These are phyloP conservation scores for Colletotrichum noveboracense DNA, from an alignment of 2,329 filamentous ascomycete species.

Conservation along the genomic window DNA sequence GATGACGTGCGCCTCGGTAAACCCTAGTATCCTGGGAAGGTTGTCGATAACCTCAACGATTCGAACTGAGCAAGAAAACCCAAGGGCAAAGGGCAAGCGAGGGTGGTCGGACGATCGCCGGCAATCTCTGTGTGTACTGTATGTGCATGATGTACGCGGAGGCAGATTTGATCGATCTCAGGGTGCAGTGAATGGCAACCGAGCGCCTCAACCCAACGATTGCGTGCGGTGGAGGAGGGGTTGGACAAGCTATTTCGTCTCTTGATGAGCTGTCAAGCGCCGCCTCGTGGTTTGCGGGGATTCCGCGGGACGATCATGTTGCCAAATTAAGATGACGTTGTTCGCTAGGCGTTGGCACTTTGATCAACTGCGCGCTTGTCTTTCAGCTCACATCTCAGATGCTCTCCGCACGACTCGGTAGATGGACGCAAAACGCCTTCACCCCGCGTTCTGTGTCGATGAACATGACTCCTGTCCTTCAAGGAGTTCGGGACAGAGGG, in stretches of 20 bases:
- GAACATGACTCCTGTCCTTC: background rate
- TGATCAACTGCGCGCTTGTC: background rate
- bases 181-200: background rate
- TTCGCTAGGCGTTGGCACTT: background rate
- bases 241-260: conserved; percentile 2
- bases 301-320: conserved; percentile 13
- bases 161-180: conserved; percentile 1
- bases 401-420: background rate
- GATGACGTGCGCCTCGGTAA: conserved; percentile 21
- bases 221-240: background rate
- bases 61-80: background rate
- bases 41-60: conserved; percentile 15
- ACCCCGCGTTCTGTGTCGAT: background rate
- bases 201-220: background rate
- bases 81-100: background rate
- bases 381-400: background rate
- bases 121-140: background rate
- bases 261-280: conserved; percentile 10
- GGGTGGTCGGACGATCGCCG: conserved; percentile 17
- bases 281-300: conserved; percentile 18
- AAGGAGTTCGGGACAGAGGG: background rate
- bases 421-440: background rate
- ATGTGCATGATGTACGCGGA: background rate
- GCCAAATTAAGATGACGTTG: conserved; percentile 8
- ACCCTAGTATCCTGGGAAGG: conserved; percentile 20